phyloP scores from a whole-genome alignment of 345 rosid species.

The Barbarea vulgaris region DNA sequence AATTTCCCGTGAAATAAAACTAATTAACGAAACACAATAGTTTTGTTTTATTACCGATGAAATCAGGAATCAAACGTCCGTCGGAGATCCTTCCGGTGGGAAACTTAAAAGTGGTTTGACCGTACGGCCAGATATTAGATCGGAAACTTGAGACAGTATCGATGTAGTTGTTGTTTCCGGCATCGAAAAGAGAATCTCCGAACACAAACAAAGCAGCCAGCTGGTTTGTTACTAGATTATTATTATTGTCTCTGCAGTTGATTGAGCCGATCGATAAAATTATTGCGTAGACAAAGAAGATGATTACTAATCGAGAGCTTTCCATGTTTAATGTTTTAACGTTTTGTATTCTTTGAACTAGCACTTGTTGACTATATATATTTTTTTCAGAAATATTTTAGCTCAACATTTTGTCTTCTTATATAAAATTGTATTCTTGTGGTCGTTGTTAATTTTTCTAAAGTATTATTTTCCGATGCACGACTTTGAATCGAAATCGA shows the following conservation, averaged over 20 bases:
- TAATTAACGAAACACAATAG: neutral
- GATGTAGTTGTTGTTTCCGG: conserved; percentile 53
- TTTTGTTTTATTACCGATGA: conserved; percentile 37
- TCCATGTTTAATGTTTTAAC: conserved; percentile 4
- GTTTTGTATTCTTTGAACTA: neutral
- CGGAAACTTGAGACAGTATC: conserved; percentile 11
- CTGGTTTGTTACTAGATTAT: conserved; percentile 22
- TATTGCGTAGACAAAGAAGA: neutral
- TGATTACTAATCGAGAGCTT: neutral
- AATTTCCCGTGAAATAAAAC: neutral
- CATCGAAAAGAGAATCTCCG: conserved; percentile 56
- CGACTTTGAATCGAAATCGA: neutral
- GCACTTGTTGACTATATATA: neutral
- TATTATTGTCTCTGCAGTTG: neutral
- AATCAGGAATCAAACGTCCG: conserved; percentile 50
- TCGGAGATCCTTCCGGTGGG: conserved; percentile 52
- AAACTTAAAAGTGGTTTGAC: conserved; percentile 41
- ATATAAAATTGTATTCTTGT: neutral
- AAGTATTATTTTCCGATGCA: neutral
- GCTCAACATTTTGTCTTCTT: neutral
- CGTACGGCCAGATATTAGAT: conserved; percentile 47
- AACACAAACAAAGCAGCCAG: conserved; percentile 49
- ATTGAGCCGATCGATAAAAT: neutral
- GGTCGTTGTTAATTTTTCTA: conserved; percentile 3
- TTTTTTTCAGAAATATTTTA: neutral